phyloP scores from a whole-genome alignment of 768 basidiomycete species.

The Cubamyces lactineus region DNA sequence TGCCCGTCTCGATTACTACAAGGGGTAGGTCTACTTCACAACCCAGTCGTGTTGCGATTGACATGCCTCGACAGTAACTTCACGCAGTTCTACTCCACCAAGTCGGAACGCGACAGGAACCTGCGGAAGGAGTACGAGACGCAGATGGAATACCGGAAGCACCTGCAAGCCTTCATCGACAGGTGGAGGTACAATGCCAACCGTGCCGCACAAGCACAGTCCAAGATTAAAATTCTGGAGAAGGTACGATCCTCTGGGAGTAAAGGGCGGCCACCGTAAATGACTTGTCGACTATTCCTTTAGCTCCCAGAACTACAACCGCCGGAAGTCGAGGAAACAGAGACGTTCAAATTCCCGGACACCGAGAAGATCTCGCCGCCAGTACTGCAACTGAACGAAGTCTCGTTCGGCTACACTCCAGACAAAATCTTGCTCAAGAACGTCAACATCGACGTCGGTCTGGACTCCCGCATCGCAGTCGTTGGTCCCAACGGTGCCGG shows the following conservation, averaged over 20 bases:
- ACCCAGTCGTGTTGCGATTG: neutral
- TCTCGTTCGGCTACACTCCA: constrained; percentile 83
- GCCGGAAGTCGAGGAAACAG: constrained; percentile 90
- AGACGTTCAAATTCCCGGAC: constrained; percentile 96
- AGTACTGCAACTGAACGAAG: constrained; percentile 87
- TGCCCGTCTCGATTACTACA: constrained; percentile 93
- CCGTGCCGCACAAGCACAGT: constrained; percentile 57
- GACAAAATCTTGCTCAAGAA: constrained; percentile 77
- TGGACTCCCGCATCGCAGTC: constrained; percentile 95
- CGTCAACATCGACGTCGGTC: constrained; percentile 87
- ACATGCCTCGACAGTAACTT: constrained; percentile 67
- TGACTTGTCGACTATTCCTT: neutral
- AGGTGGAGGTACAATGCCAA: constrained; percentile 98
- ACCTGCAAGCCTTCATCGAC: constrained; percentile 97
- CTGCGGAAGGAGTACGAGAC: constrained; percentile 94
- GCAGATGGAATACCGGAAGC: constrained; percentile 93
- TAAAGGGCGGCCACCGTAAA: too few relatives aligned
- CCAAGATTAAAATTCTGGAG: constrained; percentile 71
- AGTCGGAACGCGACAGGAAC: constrained; percentile 91
- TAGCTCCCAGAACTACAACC: constrained; percentile 92
- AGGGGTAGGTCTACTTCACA: constrained; percentile 62
- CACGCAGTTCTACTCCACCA: constrained; percentile 98
- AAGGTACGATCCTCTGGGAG: constrained; percentile 49
- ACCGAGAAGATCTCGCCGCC: constrained; percentile 98
- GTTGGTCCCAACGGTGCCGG: constrained; percentile 96